Evolutionary conservation across 768 basidiomycete genomes (phyloP).

Genomic region (Auricularia cornea): DNA sequence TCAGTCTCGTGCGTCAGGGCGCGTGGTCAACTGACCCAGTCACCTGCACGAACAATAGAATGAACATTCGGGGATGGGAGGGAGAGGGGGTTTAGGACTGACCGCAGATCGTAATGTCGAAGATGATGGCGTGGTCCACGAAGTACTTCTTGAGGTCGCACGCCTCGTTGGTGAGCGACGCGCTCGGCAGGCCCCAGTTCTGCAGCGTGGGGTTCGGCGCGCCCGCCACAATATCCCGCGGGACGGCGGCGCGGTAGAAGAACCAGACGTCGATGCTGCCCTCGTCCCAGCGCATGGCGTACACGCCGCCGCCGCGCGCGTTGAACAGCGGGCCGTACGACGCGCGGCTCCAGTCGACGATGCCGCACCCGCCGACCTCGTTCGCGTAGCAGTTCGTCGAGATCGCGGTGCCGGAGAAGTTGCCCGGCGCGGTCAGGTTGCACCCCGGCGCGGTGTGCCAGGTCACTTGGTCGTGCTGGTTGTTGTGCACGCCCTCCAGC

Average conservation of each 20-base stretch:
- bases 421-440: constrained; percentile 41
- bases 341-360: constrained; percentile 70
- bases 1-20: neutral
- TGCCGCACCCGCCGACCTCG: constrained; percentile 65
- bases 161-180: constrained; percentile 40
- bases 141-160: constrained; percentile 58
- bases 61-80: no score
- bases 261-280: constrained; percentile 72
- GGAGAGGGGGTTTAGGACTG: no score
- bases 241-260: constrained; percentile 72
- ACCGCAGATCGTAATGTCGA: constrained; percentile 83
- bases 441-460: constrained; percentile 39
- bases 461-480: constrained; percentile 76
- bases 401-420: constrained; percentile 50
- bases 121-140: constrained; percentile 62
- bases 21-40: neutral
- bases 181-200: constrained; percentile 62
- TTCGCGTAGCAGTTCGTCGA: constrained; percentile 43
- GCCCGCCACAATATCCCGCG: constrained; percentile 53
- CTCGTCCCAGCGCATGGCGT: constrained; percentile 85
- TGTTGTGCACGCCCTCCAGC: constrained; percentile 78
- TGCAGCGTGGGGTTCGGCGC: constrained; percentile 46
- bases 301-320: constrained; percentile 70
- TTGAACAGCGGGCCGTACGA: constrained; percentile 84
- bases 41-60: no score